Conservation (phyloP, 2,329 filamentous ascomycete genomes). For the Leptographium lundbergii region DNA sequence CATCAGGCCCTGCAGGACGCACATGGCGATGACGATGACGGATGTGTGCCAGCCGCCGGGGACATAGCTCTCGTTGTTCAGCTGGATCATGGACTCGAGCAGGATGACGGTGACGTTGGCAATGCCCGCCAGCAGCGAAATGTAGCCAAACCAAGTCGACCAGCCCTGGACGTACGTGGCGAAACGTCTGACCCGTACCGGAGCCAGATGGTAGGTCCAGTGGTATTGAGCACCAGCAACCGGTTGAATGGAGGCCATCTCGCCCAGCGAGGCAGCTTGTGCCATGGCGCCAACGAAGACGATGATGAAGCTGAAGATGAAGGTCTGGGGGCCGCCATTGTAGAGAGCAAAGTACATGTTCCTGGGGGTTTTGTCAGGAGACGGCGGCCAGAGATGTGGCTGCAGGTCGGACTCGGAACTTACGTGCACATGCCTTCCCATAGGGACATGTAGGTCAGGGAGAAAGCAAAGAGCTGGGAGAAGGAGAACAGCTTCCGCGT, state of each 20-base stretch:
- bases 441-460: conserved; percentile 6
- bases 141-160: conserved; percentile 29
- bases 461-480: conserved; percentile 9
- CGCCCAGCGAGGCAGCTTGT: conserved; percentile 23
- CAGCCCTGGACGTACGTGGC: conserved; percentile 18
- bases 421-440: conserved; percentile 8
- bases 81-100: conserved; percentile 13
- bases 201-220: conserved; percentile 20
- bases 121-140: conserved; percentile 20
- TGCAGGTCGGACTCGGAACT: background rate
- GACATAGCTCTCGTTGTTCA: conserved; percentile 5
- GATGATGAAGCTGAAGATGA: conserved; percentile 20
- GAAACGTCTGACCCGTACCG: background rate
- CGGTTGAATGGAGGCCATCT: conserved; percentile 27
- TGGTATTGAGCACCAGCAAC: conserved; percentile 29
- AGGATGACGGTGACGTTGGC: conserved; percentile 22
- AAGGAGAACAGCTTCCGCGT: conserved; percentile 7
- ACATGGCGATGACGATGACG: conserved; percentile 24
- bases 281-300: conserved; percentile 18
- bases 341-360: conserved; percentile 15
- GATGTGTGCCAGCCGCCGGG: conserved; percentile 22
- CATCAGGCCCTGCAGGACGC: conserved; percentile 17
- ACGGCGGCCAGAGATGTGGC: background rate
- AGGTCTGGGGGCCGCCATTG: conserved; percentile 20
- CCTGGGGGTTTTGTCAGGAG: background rate